Base-by-base conservation (phyloP, 176 grass and related monocot species). In the Aegilops sharonensis region DNA sequence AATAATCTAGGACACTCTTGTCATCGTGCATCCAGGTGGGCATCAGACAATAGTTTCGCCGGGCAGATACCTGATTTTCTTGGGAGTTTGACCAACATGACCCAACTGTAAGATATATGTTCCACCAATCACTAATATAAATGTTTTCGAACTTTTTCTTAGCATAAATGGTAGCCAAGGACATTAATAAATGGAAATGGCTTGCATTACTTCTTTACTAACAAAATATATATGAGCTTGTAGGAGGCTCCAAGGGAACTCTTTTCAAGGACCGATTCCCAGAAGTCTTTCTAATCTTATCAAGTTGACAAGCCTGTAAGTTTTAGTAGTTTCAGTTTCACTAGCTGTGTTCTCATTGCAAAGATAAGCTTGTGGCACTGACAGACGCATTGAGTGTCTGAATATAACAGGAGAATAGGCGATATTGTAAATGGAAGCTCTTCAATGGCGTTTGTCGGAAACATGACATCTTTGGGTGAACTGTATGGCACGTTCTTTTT, bases 191-290 rank as follows among this genome's bases (percentile, higher is more conserved):
- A 42, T 67, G 0, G 8, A 80, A 54, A 57, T 35, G 37, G 13
- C 50, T 34, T 10, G 11, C 63, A 50, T 56, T 78, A 5, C 23
- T 83, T 84, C 11, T 40, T 65, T 54, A 79, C 27, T 64, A 34
- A 73, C 11, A 25, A 65, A 79, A 83, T 31, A 42, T 83, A 32
- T 79, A 75, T 90, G 15, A 64, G 65, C 39, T 92, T 79, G 23
- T 79, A 98, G 91, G 95, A 88, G 84, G 67, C 87, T 98, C 76
- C 93, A 98, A 79, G 93, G 95, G 82, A 98, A 92, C 69, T 93
- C 93, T 89, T 95, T 98, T 48, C 67, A 93, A 90, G 93, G 95
- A 52, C 91, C 91, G 68, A 91, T 98, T 92, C 95, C 95, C 8
- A 72, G 56, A 82, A 98, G 83, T 39, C 30, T 98, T 77, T 90